Evolutionary conservation across 2,329 filamentous ascomycete genomes (phyloP), one percentile per base, ranked within the genome.

Genomic region (Chaetomium globosum): DNA sequence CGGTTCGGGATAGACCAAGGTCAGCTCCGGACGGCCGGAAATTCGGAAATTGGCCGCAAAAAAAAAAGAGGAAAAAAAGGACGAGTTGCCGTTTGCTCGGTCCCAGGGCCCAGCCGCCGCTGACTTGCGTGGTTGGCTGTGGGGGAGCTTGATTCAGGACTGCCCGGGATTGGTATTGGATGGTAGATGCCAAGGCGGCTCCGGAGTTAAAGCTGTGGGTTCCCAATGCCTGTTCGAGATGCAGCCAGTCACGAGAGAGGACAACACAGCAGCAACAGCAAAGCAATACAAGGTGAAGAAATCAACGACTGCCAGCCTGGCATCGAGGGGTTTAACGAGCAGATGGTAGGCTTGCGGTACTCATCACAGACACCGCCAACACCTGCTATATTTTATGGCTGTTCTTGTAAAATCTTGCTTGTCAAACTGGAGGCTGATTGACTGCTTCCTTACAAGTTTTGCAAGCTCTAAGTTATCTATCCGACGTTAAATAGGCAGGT

Each of bases 91-190:
- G 67, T 39, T 46, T 46, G 60, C 10, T 68, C 66, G 67, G 63
- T 30, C 62, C 63, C 63, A 66, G 67, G 63, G 30, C 62, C 63
- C 63, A 66, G 55, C 65, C 63, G 67, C 63, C 36, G 12, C 36
- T 39, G 48, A 68, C 65, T 19, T 39, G 67, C 21, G 52, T 46
- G 31, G 31, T 31, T 10, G 31, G 31, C 9, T 31, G 61, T 66
- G 64, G 61, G 23, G 49, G 61, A 30, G 49, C 61, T 19, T 57
- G 56, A 21, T 43, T 28, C 19, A 26, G 36, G 10, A 30, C 43
- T 12, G 28, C 23, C 43, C 26, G 58, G 43, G 39, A 51, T 49
- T 60, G 8, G 28, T 36, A 56, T 60, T 57, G 53, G 39, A 54
- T 21, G 49, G 53, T n/a, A 6, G 53, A 12, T 39, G 65, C 65